A percentile compares a stretch with the other conserved stretches of the same genome.
Evolutionary conservation across 345 rosid genomes (phyloP).

Genomic region (Dimocarpus longan): DNA sequence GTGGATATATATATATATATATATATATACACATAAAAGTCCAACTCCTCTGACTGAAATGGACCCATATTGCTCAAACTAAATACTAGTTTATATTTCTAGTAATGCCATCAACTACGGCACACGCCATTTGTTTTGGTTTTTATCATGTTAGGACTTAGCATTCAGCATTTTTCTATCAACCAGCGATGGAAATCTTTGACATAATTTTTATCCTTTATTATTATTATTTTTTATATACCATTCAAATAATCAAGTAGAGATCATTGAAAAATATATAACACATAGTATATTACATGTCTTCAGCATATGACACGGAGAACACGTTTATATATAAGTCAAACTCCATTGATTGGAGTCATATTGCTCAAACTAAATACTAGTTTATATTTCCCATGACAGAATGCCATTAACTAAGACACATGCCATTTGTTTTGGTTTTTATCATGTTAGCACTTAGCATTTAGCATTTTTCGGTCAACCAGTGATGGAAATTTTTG

Average conservation of each 20-base stretch:
- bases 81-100: not conserved
- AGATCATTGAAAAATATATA: not conserved
- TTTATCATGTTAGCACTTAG: no score
- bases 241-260: not conserved
- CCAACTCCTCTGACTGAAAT: no score
- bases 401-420: not conserved
- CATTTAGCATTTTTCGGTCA: not conserved
- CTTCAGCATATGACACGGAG: not conserved
- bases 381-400: not conserved
- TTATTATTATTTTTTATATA: no score
- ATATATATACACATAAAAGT: no score
- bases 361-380: slow-evolving; percentile 46
- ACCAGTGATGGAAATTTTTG: not conserved
- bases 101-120: no score
- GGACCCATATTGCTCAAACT: not conserved
- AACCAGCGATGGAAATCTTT: no score
- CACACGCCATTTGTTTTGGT: no score
- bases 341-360: slow-evolving; percentile 6
- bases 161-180: no score
- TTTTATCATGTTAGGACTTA: no score
- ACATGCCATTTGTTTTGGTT: no score
- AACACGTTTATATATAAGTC: not conserved
- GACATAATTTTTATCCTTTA: no score
- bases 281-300: not conserved
- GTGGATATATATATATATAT: no score